Evolutionary conservation across 2,329 filamentous ascomycete genomes (phyloP).

Genomic region (Ophiosphaerella korrae): DNA sequence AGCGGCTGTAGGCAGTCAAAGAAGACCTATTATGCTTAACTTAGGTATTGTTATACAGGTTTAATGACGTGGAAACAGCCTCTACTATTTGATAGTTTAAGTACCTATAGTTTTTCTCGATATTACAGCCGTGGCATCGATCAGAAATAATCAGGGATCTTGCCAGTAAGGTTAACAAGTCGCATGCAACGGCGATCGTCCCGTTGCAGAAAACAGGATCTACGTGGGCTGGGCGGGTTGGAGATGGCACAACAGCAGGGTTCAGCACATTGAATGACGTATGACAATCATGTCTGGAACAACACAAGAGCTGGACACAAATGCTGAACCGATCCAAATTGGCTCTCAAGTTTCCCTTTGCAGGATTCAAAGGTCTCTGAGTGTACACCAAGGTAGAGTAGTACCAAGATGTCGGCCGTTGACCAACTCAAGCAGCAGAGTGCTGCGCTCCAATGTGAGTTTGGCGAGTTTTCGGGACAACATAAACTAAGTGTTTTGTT

Average conservation of each 20-base stretch:
- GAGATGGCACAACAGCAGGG: constrained; percentile 18
- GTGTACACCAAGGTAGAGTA: neutral
- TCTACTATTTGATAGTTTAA: too few relatives aligned
- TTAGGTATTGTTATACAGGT: too few relatives aligned
- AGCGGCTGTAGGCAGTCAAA: too few relatives aligned
- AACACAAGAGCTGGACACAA: neutral
- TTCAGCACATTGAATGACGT: constrained; percentile 21
- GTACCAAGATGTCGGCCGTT: constrained; percentile 38
- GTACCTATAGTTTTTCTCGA: too few relatives aligned
- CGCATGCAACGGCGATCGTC: constrained; percentile 19
- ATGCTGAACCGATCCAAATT: neutral
- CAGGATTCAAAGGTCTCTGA: too few relatives aligned
- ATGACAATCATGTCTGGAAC: constrained; percentile 19
- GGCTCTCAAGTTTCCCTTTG: too few relatives aligned
- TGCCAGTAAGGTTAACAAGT: neutral
- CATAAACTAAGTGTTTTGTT: constrained; percentile 5
- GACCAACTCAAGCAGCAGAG: constrained; percentile 51
- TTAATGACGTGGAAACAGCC: too few relatives aligned
- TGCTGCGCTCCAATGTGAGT: constrained; percentile 48
- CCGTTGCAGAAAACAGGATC: constrained; percentile 26
- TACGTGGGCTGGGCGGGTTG: constrained; percentile 12
- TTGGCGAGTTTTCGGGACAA: neutral
- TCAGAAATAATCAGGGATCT: constrained; percentile 12
- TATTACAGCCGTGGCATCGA: neutral
- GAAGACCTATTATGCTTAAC: too few relatives aligned